Evolutionary conservation across 1,284 basidiomycete genomes (phyloP), one percentile per base, ranked within the genome.

Genomic region (Tilletia indica): DNA sequence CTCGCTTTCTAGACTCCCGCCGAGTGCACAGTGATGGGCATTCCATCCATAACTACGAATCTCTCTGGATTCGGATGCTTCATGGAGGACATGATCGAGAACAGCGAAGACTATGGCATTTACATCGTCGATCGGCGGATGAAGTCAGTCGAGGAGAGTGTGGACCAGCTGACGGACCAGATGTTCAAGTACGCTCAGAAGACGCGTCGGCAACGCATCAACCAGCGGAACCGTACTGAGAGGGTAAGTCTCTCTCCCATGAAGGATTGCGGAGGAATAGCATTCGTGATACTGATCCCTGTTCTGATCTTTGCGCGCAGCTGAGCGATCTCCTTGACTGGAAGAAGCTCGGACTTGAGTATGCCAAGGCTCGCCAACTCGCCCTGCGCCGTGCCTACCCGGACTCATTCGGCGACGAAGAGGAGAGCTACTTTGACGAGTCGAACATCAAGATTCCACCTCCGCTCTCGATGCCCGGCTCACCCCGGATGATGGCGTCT

Each of bases 31-130:
- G 88, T 89, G 72, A 99, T 99, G 96, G 96, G 96, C 77, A 94
- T 99, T 72, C 96, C 96, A 0, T 93, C 91, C 67, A 91, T 98
- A 75, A 98, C 96, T 38, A 99, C 96, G 72, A 98, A 99, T 86
- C 87, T 99, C 56, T 97, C 94, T 38, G 96, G 96, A 54, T 97
- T 97, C 78, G 95, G 95, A 34, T 97, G 94, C 85, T 97, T 97
- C 87, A 96, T 98, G 92, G 93, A 97, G 86, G 96, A 99, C 84
- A 88, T 97, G n/a, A 94, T 99, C 79, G 96, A 99, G 79, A 90
- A 85, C 75, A 80, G 80, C 58, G 82, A 86, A 74, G 88, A 89
- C 82, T 88, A 88, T 80, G 85, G 84, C 36, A 85, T 86, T 80
- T 97, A 97, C 87, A 98, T 98, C 85, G 91, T 97, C 80, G 95